Percentiles rank a stretch among this genome's conserved stretches.
Conservation (phyloP, 768 basidiomycete species). For the Phlebiopsis gigantea region DNA sequence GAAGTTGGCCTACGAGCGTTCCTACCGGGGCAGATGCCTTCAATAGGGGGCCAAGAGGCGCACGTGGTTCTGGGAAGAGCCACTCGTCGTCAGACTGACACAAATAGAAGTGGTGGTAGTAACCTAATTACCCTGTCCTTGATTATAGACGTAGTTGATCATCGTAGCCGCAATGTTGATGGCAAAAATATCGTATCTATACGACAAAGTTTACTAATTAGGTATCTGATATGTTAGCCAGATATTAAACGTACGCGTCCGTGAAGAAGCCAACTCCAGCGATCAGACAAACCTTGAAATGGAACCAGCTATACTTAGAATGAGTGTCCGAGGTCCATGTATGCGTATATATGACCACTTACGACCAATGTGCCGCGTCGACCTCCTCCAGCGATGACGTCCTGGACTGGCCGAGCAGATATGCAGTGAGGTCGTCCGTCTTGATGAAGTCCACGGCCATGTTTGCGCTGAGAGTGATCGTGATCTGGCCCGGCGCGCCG, state of each 20-base stretch:
- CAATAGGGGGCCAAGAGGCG: conserved; percentile 40
- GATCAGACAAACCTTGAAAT: conserved; percentile 54
- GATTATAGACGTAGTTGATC: conserved; percentile 72
- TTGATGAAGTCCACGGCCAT: neutral
- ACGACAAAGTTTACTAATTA: neutral
- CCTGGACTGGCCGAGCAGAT: conserved; percentile 38
- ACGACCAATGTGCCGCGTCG: conserved; percentile 85
- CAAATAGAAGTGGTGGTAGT: conserved; percentile 19
- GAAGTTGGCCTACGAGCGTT: conserved; percentile 66
- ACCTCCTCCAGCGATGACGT: conserved; percentile 62
- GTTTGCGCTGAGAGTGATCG: neutral
- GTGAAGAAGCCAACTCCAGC: conserved; percentile 91
- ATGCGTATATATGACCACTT: conserved; percentile 21
- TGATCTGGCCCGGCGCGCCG: neutral
- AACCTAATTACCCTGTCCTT: conserved; percentile 24
- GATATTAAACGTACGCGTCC: conserved; percentile 27
- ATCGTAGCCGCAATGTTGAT: conserved; percentile 83
- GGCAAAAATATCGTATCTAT: conserved; percentile 79
- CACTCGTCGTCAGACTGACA: conserved; percentile 3
- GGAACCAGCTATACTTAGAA: conserved; percentile 60
- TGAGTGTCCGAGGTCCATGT: conserved; percentile 5
- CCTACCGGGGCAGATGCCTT: conserved; percentile 77
- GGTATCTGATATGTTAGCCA: neutral
- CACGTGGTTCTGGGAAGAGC: too few relatives aligned
- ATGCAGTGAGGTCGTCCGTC: neutral